Percentiles rank a stretch among this genome's conserved stretches.
phyloP scores from a whole-genome alignment of 345 rosid species.

The Cardamine occulta region DNA sequence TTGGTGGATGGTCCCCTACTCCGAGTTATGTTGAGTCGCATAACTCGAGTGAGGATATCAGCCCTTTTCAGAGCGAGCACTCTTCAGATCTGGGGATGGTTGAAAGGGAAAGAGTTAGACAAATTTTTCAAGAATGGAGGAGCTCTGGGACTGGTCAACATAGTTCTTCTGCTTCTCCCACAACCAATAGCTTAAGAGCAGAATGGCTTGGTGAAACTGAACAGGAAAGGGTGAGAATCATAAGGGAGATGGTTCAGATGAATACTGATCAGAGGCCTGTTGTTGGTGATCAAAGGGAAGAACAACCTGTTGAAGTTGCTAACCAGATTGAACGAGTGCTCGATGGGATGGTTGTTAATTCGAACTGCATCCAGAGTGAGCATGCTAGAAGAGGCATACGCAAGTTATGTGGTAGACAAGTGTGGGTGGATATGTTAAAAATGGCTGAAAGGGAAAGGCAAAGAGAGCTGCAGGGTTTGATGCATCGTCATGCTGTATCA shows the following conservation, averaged over 20 bases:
- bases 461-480: slow-evolving; percentile 71
- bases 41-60: slow-evolving; percentile 55
- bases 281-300: slow-evolving; percentile 59
- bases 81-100: slow-evolving; percentile 70
- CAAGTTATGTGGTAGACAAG: slow-evolving; percentile 88
- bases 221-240: slow-evolving; percentile 88
- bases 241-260: slow-evolving; percentile 88
- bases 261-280: slow-evolving; percentile 69
- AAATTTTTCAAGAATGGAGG: slow-evolving; percentile 87
- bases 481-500: slow-evolving; percentile 73
- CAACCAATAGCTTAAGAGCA: slow-evolving; percentile 56
- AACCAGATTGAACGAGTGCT: slow-evolving; percentile 75
- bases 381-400: slow-evolving; percentile 71
- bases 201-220: slow-evolving; percentile 92
- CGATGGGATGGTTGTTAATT: slow-evolving; percentile 62
- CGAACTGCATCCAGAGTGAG: slow-evolving; percentile 52
- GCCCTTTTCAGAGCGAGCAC: slow-evolving; percentile 44
- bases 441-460: slow-evolving; percentile 82
- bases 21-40: slow-evolving; percentile 50
- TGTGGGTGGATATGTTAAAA: slow-evolving; percentile 80
- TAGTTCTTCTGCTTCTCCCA: slow-evolving; percentile 49
- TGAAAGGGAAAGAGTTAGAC: slow-evolving; percentile 91
- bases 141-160: slow-evolving; percentile 62
- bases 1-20: slow-evolving; percentile 61
- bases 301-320: slow-evolving; percentile 58